A percentile compares a stretch with the other conserved stretches of the same genome.
Conservation (phyloP, 164 flowering plant species). For the Brasenia schreberi region DNA sequence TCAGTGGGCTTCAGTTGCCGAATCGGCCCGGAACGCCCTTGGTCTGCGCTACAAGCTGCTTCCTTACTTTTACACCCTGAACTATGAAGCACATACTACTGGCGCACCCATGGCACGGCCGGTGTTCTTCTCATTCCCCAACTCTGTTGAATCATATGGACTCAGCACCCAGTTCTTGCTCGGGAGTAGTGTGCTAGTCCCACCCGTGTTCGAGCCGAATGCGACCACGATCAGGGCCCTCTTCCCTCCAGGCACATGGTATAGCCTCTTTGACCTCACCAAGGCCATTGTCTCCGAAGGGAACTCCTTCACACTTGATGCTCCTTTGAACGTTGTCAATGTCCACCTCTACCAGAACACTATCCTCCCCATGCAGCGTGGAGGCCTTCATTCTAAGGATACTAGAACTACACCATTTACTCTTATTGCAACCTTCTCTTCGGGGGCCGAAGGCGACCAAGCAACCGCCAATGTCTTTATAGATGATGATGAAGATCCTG, state of each 20-base stretch:
- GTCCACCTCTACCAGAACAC: conserved; percentile 3
- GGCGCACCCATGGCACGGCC: conserved; percentile 74
- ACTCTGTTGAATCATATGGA: conserved; percentile 18
- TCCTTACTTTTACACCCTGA: conserved; percentile 59
- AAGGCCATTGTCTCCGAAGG: background rate
- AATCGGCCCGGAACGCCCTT: conserved; percentile 52
- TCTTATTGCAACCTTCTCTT: background rate
- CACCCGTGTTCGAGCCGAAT: conserved; percentile 43
- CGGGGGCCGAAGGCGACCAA: background rate
- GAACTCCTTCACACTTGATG: background rate
- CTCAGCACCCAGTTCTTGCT: conserved; percentile 62
- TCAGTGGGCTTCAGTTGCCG: conserved; percentile 55
- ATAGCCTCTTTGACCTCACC: background rate
- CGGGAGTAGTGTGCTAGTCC: conserved; percentile 49
- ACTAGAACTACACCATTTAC: background rate
- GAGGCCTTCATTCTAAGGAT: background rate
- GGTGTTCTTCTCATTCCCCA: conserved; percentile 62
- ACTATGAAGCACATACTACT: conserved; percentile 44
- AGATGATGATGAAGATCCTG: conserved; percentile 2
- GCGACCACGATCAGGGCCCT: background rate
- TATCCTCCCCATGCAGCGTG: background rate
- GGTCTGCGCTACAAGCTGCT: conserved; percentile 62
- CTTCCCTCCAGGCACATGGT: conserved; percentile 2
- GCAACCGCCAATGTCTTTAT: background rate
- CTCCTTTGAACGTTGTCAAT: conserved; percentile 1